A percentile compares a stretch with the other conserved stretches of the same genome.
phyloP scores from a whole-genome alignment of 257 asterid species.

The Verbascum thapsus region DNA sequence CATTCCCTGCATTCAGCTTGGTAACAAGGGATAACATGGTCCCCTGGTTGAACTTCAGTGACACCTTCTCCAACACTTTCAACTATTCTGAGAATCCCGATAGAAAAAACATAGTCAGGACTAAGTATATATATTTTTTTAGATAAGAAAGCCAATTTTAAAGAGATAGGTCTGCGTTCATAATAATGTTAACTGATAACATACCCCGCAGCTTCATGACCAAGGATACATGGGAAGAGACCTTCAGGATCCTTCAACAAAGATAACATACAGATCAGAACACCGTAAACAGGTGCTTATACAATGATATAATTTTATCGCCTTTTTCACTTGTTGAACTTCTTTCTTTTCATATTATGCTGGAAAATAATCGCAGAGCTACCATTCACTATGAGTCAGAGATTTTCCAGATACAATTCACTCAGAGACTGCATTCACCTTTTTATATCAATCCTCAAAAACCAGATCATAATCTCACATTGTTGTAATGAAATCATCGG shows the following conservation, averaged over 20 bases:
- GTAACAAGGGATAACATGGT: slow-evolving; percentile 98
- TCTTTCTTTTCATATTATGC: no score
- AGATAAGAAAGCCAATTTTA: slow-evolving; percentile 1
- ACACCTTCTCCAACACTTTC: slow-evolving; percentile 99
- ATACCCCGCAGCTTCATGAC: slow-evolving; percentile 99
- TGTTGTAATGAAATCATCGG: slow-evolving; percentile 4
- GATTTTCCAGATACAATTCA: no score
- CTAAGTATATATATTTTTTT: neutral
- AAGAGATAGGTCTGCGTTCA: neutral
- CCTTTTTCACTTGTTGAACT: neutral
- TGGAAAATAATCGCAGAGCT: no score
- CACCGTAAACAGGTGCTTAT: neutral
- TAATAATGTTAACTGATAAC: slow-evolving; percentile 13
- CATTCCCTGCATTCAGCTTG: slow-evolving; percentile 98
- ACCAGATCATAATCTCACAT: neutral
- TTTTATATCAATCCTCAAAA: no score
- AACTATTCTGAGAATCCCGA: slow-evolving; percentile 55
- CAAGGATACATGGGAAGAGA: slow-evolving; percentile 96
- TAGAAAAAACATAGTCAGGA: neutral
- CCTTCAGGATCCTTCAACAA: slow-evolving; percentile 95
- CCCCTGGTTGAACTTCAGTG: slow-evolving; percentile 86
- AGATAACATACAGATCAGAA: slow-evolving; percentile 26
- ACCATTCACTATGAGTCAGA: no score
- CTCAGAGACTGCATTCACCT: no score
- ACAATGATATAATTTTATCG: neutral